phyloP scores from a whole-genome alignment of 305 asterid species.

The Solanum hybrid region DNA sequence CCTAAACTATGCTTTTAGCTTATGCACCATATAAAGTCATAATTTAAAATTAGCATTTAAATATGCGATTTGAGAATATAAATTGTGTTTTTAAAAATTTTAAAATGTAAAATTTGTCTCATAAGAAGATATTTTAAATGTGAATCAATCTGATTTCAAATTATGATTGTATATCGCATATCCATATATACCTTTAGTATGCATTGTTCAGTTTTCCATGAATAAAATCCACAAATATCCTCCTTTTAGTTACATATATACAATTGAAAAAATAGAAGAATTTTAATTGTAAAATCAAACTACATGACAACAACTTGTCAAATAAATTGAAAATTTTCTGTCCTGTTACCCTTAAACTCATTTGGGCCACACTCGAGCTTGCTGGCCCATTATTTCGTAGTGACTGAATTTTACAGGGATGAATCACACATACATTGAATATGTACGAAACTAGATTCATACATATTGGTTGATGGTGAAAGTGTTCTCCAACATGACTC shows the following conservation, averaged over 20 bases:
- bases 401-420: not conserved
- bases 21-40: not conserved
- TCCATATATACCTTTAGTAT: not conserved
- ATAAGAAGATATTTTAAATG: not conserved
- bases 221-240: not conserved
- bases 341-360: not conserved
- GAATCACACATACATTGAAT: not conserved
- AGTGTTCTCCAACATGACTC: not conserved
- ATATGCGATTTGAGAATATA: not conserved
- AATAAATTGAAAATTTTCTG: not conserved
- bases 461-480: not conserved
- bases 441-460: not conserved
- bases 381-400: not conserved
- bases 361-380: not conserved
- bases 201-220: not conserved
- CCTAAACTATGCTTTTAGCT: not conserved
- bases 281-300: not conserved
- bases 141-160: not conserved
- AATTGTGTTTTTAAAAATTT: not conserved
- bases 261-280: not conserved
- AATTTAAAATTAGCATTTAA: not conserved
- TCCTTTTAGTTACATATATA: not conserved
- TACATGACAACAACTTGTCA: not conserved
- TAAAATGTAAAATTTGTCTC: not conserved
- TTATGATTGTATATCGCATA: not conserved